A percentile compares a stretch with the other conserved stretches of the same genome.
Conservation (phyloP, 805 yeast species). For the Spathaspora passalidarum region DNA sequence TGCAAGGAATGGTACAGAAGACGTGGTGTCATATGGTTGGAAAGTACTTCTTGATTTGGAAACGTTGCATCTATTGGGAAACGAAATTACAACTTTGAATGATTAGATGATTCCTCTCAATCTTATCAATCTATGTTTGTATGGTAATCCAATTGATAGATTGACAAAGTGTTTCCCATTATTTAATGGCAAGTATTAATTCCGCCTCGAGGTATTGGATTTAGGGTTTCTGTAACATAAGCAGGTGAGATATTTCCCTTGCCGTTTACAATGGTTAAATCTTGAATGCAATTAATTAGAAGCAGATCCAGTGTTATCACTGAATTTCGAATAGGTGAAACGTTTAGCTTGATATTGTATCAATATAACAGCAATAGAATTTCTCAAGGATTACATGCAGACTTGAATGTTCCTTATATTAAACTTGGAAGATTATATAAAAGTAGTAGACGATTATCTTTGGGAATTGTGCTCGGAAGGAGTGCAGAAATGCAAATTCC, state of each 20-base stretch:
- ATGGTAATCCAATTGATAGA: conserved; percentile 8
- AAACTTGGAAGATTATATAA: too few species aligned
- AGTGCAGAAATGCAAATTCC: too few species aligned
- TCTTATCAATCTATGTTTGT: conserved; percentile 8
- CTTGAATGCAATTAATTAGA: conserved; percentile 9
- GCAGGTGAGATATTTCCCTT: conserved; percentile 11
- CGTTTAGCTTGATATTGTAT: conserved; percentile 17
- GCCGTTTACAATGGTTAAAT: conserved; percentile 7
- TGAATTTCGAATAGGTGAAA: conserved; percentile 3
- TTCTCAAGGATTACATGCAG: conserved; percentile 4
- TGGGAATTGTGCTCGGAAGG: too few species aligned
- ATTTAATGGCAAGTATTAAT: conserved; percentile 2
- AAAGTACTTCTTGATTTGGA: conserved; percentile 17
- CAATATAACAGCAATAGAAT: conserved; percentile 13
- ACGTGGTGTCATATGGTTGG: conserved; percentile 26
- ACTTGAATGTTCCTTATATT: too few species aligned
- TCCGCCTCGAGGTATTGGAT: conserved; percentile 6
- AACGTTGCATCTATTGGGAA: conserved; percentile 16
- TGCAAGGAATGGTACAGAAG: conserved; percentile 21
- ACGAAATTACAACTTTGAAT: conserved; percentile 16
- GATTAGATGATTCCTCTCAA: conserved; percentile 18
- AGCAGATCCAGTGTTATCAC: conserved; percentile 7
- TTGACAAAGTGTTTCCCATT: conserved; percentile 1
- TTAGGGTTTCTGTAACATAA: too few species aligned
- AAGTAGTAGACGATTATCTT: too few species aligned